phyloP scores from a whole-genome alignment of 257 asterid genomes.

The Cynanchum wilfordii region DNA sequence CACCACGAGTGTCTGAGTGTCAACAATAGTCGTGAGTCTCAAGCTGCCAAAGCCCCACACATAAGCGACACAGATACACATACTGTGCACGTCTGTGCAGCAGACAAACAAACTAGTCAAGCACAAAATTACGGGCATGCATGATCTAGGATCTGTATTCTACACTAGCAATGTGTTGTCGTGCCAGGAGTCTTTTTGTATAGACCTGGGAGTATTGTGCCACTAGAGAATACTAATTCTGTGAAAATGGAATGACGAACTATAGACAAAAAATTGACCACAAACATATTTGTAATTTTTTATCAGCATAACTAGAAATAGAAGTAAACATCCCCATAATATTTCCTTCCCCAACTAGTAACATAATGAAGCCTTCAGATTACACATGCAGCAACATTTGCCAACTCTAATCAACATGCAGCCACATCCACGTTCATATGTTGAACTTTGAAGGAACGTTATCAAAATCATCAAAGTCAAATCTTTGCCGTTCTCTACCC shows the following conservation, averaged over 20 bases:
- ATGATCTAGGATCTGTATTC: not conserved
- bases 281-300: not conserved
- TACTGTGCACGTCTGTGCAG: no score
- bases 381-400: not conserved
- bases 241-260: not conserved
- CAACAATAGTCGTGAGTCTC: no score
- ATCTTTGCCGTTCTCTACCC: conserved; percentile 88
- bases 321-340: not conserved
- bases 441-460: conserved; percentile 70
- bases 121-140: not conserved
- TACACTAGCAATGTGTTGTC: not conserved
- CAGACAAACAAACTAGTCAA: not conserved
- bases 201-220: not conserved
- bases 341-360: not conserved
- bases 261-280: not conserved
- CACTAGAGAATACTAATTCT: not conserved
- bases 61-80: no score
- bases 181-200: not conserved
- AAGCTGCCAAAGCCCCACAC: no score
- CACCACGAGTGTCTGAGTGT: no score
- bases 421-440: conserved; percentile 35
- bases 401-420: not conserved
- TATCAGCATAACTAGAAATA: not conserved
- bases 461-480: conserved; percentile 86
- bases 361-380: not conserved